Percentiles rank a stretch among this genome's conserved stretches.
Conservation (phyloP, 768 basidiomycete species). For the Strobilomyces confusus region DNA sequence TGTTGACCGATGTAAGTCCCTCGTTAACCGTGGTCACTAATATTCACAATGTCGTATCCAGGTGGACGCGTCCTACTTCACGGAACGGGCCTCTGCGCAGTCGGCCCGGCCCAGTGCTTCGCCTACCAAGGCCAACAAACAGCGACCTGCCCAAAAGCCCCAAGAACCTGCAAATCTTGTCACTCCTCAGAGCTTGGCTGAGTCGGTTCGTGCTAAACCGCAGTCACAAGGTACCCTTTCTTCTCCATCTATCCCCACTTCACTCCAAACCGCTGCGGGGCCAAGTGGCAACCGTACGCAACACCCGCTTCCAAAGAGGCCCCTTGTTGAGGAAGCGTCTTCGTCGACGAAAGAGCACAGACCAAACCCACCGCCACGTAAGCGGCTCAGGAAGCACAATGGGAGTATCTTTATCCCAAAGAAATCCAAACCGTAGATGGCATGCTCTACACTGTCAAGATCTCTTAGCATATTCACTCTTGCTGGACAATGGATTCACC, state of each 20-base stretch:
- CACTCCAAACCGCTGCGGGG: neutral
- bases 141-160: conserved; percentile 13
- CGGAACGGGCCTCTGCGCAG: conserved; percentile 20
- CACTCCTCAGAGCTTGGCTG: conserved; percentile 37
- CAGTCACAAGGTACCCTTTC: conserved; percentile 11
- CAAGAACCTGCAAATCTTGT: conserved; percentile 32
- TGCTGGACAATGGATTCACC: neutral
- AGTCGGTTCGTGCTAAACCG: conserved; percentile 26
- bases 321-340: conserved; percentile 14
- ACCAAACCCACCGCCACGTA: conserved; percentile 26
- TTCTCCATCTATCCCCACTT: neutral
- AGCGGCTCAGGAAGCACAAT: conserved; percentile 34
- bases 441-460: neutral
- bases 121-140: conserved; percentile 23
- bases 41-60: conserved; percentile 4
- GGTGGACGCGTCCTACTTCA: conserved; percentile 39
- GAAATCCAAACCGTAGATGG: conserved; percentile 35
- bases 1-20: conserved; percentile 56
- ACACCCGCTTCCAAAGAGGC: conserved; percentile 20
- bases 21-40: neutral
- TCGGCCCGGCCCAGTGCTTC: conserved; percentile 16
- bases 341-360: conserved; percentile 18
- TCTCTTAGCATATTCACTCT: conserved; percentile 1
- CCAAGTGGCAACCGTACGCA: conserved; percentile 8
- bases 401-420: conserved; percentile 60